Percentiles rank a stretch among this genome's conserved stretches.
These are phyloP conservation scores for Hortaea sp. DNA, from an alignment of 2,329 filamentous ascomycete species.

Conservation along the genomic window DNA sequence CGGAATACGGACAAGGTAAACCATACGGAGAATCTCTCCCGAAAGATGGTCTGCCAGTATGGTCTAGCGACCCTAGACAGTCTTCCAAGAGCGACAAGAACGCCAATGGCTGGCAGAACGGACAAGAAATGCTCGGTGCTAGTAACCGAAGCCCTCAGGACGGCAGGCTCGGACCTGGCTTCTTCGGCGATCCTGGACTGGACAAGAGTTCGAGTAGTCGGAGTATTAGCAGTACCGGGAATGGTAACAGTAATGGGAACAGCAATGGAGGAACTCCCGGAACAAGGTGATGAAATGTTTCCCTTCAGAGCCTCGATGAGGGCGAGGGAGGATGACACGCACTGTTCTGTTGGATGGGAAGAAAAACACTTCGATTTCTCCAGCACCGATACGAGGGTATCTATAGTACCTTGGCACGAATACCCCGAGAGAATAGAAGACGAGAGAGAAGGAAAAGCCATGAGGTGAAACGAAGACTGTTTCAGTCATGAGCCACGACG, in stretches of 20 bases:
- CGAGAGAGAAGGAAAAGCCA: too few relatives aligned
- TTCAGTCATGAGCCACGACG: too few relatives aligned
- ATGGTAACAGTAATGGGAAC: not conserved
- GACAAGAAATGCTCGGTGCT: not conserved
- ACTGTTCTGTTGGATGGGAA: too few relatives aligned
- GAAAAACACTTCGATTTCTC: too few relatives aligned
- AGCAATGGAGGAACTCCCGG: not conserved
- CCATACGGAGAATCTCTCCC: constrained; percentile 56
- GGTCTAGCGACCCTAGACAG: constrained; percentile 34
- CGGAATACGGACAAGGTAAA: constrained; percentile 51
- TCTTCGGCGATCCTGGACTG: constrained; percentile 16
- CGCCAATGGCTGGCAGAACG: constrained; percentile 1
- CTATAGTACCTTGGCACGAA: too few relatives aligned
- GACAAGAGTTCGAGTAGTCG: constrained; percentile 2
- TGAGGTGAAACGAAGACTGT: too few relatives aligned
- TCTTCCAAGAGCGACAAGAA: not conserved
- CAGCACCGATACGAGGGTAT: too few relatives aligned
- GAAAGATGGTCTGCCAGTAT: constrained; percentile 49
- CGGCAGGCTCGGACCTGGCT: not conserved
- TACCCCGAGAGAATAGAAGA: too few relatives aligned
- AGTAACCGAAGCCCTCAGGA: not conserved
- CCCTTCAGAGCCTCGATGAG: too few relatives aligned
- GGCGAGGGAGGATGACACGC: too few relatives aligned
- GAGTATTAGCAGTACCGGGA: not conserved
- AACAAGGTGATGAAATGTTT: not conserved